These are phyloP conservation scores for Drechmeria coniospora DNA, from an alignment of 2,329 filamentous ascomycete species.

Conservation along the genomic window DNA sequence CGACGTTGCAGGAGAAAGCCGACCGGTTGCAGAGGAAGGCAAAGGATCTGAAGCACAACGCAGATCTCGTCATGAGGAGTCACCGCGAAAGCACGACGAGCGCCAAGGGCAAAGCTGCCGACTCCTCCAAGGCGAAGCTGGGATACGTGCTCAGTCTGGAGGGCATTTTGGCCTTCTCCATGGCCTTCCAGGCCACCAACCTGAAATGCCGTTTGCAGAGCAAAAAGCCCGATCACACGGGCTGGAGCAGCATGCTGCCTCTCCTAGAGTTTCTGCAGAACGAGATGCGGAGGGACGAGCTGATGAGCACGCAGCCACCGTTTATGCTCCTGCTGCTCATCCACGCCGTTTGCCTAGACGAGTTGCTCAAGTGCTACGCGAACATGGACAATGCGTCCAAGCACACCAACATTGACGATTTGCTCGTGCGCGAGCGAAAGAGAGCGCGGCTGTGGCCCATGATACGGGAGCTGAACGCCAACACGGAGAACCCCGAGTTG, in stretches of 20 bases:
- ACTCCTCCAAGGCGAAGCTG: slow-evolving; percentile 23
- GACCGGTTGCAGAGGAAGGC: slow-evolving; percentile 25
- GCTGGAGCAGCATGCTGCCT: slow-evolving; percentile 30
- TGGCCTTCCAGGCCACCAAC: slow-evolving; percentile 35
- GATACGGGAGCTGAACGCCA: slow-evolving; percentile 16
- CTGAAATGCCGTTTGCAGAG: slow-evolving; percentile 27
- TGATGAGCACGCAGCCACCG: slow-evolving; percentile 21
- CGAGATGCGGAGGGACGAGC: slow-evolving; percentile 19
- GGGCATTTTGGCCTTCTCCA: slow-evolving; percentile 36
- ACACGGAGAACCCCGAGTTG: slow-evolving; percentile 13
- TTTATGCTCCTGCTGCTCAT: slow-evolving; percentile 27
- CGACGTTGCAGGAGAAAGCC: slow-evolving; percentile 19
- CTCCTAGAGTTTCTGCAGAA: slow-evolving; percentile 25
- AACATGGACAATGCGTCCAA: slow-evolving; percentile 8
- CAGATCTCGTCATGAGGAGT: slow-evolving; percentile 26
- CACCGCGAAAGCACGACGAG: slow-evolving; percentile 9
- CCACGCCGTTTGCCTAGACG: slow-evolving; percentile 27
- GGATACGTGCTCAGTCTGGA: slow-evolving; percentile 29
- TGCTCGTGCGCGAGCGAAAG: slow-evolving; percentile 13
- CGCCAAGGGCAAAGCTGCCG: slow-evolving; percentile 10
- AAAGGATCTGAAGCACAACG: slow-evolving; percentile 37
- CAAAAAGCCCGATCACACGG: slow-evolving; percentile 22
- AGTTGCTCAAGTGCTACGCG: slow-evolving; percentile 23
- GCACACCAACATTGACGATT: slow-evolving; percentile 6
- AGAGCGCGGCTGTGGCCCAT: slow-evolving; percentile 13